Conservation (phyloP, 129 eudicot genomes). For the sunflower (Helianthus annuus) region HanXRQr2.0-SUNRISE NC_035444.2:31715437-31715936, state of each 20-base stretch:
- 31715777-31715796: constrained; percentile 6
- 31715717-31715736: neutral
- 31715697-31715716: constrained; percentile 10
- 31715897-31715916: constrained; percentile 44
- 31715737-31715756: constrained; percentile 1
- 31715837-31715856: constrained; percentile 17
- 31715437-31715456: constrained; percentile 60
- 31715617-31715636: constrained; percentile 29
- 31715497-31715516: constrained; percentile 56
- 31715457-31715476: constrained; percentile 50
- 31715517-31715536: constrained; percentile 32
- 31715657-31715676: constrained; percentile 39
- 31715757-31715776: constrained; percentile 19
- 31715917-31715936: constrained; percentile 44
- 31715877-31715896: constrained; percentile 51
- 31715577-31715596: constrained; percentile 49
- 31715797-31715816: constrained; percentile 21
- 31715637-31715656: constrained; percentile 38
- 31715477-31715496: constrained; percentile 23
- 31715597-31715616: constrained; percentile 24
- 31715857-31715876: constrained; percentile 25
- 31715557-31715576: constrained; percentile 48
- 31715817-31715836: constrained; percentile 28
- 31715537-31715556: constrained; percentile 42
- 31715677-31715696: constrained; percentile 23